Evolutionary conservation across 83 land plant genomes (phyloP).

Genomic region (Picea abies): DNA sequence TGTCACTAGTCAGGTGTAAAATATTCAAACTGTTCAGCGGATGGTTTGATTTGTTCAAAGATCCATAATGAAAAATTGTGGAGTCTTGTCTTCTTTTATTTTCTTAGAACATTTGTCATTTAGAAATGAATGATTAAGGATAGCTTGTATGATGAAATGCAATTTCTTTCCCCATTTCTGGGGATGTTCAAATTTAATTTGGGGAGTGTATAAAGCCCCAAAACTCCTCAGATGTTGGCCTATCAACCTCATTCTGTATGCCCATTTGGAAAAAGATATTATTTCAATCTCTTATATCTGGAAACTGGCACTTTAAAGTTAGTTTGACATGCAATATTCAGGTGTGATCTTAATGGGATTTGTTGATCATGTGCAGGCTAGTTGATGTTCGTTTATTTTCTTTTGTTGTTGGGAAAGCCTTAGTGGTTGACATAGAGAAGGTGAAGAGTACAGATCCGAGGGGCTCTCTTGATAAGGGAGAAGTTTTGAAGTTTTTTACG

Average conservation of each 20-base stretch:
- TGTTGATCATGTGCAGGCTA: conserved; percentile 59
- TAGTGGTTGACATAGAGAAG: conserved; percentile 93
- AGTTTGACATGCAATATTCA: too few species aligned
- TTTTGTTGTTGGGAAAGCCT: conserved; percentile 97
- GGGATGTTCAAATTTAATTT: background rate
- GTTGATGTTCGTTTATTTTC: conserved; percentile 93
- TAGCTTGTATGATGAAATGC: background rate
- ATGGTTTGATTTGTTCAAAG: background rate
- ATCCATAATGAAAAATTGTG: background rate
- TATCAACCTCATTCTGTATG: background rate
- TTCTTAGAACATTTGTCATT: background rate
- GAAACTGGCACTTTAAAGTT: background rate
- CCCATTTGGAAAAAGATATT: background rate
- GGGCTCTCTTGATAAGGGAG: conserved; percentile 54
- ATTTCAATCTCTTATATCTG: background rate
- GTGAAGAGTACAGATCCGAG: conserved; percentile 57
- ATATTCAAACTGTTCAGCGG: background rate
- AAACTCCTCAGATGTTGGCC: background rate
- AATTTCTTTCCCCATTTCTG: background rate
- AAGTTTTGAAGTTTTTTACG: conserved; percentile 66
- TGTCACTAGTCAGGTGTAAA: background rate
- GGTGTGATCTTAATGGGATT: too few species aligned
- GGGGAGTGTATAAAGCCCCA: background rate
- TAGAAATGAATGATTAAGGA: background rate
- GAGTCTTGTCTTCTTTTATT: background rate